Percentiles rank a stretch among this genome's conserved stretches.
phyloP scores from a whole-genome alignment of 106 monocot genomes.

The Allium cepa region DNA sequence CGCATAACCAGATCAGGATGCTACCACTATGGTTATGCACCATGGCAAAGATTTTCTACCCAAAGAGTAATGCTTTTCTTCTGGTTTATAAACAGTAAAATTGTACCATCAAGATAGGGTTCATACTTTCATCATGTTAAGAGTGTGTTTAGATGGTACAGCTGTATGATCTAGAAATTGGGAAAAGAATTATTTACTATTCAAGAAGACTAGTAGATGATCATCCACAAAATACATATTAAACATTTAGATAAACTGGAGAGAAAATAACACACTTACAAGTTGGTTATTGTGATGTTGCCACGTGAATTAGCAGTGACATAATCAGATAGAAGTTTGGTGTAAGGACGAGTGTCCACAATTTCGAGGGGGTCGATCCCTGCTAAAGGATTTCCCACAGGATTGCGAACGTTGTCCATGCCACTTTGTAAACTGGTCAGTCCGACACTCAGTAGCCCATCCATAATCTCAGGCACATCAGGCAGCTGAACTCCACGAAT shows the following conservation, averaged over 20 bases:
- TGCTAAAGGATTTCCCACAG: conserved; percentile 89
- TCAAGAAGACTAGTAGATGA: neutral
- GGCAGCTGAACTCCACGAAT: conserved; percentile 76
- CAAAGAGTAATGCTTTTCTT: no score
- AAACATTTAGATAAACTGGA: neutral
- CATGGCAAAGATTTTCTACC: no score
- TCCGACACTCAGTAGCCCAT: conserved; percentile 60
- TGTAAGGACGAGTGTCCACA: conserved; percentile 77
- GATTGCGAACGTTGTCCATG: conserved; percentile 97
- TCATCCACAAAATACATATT: neutral
- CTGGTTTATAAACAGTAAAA: no score
- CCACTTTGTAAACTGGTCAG: conserved; percentile 92
- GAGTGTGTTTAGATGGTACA: neutral
- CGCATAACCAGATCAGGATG: no score
- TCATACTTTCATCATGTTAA: no score
- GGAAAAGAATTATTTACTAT: neutral
- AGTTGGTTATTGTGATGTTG: conserved; percentile 66
- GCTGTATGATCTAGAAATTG: neutral
- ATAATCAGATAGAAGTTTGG: conserved; percentile 53
- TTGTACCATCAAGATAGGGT: no score
- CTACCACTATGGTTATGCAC: no score
- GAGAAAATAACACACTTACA: conserved; percentile 25
- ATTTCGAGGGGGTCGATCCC: conserved; percentile 90
- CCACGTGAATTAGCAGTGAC: conserved; percentile 61
- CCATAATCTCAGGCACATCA: conserved; percentile 72